Conservation (phyloP, 2,329 filamentous ascomycete genomes). For the Colletotrichum abscissum region DNA sequence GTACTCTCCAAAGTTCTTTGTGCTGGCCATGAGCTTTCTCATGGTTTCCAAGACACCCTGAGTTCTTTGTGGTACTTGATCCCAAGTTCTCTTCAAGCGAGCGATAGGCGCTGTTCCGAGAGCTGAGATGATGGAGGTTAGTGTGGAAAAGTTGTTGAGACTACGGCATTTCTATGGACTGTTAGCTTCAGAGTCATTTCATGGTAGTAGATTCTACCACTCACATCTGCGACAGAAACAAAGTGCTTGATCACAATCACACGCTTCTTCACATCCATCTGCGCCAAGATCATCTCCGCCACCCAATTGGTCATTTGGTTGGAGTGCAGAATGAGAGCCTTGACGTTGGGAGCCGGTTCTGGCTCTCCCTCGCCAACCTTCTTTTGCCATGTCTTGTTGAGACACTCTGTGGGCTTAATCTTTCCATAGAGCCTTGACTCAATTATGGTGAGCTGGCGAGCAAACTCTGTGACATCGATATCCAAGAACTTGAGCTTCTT, state of each 20-base stretch:
- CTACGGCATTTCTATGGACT: slow-evolving; percentile 83
- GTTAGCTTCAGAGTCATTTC: slow-evolving; percentile 39
- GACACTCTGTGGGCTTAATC: slow-evolving; percentile 93
- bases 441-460: slow-evolving; percentile 96
- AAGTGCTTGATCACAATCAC: slow-evolving; percentile 99
- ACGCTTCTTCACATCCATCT: slow-evolving; percentile 93
- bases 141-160: slow-evolving; percentile 96
- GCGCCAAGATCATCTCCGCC: slow-evolving; percentile 97
- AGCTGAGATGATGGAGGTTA: slow-evolving; percentile 97
- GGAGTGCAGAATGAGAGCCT: slow-evolving; percentile 95
- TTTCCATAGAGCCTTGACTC: slow-evolving; percentile 95
- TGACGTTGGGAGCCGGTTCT: slow-evolving; percentile 92
- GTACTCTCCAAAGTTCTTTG: slow-evolving; percentile 98
- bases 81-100: slow-evolving; percentile 93
- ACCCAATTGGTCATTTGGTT: slow-evolving; percentile 99
- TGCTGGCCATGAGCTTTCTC: slow-evolving; percentile 95
- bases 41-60: slow-evolving; percentile 86
- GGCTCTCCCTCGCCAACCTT: slow-evolving; percentile 84
- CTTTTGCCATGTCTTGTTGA: slow-evolving; percentile 99
- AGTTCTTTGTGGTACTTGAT: slow-evolving; percentile 88
- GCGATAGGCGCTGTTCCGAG: slow-evolving; percentile 95
- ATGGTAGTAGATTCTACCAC: slow-evolving; percentile 50
- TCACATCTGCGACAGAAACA: slow-evolving; percentile 92
- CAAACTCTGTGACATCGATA: slow-evolving; percentile 95
- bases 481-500: slow-evolving; percentile 99